Conservation (phyloP, 176 grass and related monocot genomes). For the Puccinellia tenuiflora region DNA sequence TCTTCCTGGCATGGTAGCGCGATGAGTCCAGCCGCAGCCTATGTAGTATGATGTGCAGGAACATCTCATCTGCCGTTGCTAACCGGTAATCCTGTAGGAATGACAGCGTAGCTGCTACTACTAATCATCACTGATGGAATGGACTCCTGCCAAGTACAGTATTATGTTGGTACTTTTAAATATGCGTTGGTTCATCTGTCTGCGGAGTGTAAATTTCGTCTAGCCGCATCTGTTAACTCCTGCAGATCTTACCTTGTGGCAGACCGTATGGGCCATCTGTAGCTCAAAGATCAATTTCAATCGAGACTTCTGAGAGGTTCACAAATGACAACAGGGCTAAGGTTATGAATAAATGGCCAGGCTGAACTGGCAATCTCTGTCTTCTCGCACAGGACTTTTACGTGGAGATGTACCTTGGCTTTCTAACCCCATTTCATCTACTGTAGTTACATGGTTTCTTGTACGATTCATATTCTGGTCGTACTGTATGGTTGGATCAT, state of each 20-base stretch:
- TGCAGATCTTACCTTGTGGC: not conserved
- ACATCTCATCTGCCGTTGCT: constrained; percentile 23
- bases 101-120: not conserved
- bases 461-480: not conserved
- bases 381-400: not conserved
- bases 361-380: not conserved
- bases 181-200: too few relatives aligned
- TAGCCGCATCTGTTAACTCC: not conserved
- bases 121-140: not conserved
- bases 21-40: not conserved
- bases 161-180: not conserved
- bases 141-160: not conserved
- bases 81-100: constrained; percentile 2
- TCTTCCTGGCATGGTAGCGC: constrained; percentile 3
- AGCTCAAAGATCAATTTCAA: not conserved
- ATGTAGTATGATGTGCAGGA: constrained; percentile 33
- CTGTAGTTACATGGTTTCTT: not conserved
- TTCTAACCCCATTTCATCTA: not conserved
- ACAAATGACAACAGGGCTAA: not conserved
- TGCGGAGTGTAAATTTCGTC: too few relatives aligned
- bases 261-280: not conserved
- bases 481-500: not conserved
- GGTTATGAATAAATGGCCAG: not conserved
- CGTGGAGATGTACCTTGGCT: not conserved
- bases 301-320: not conserved